Evolutionary conservation across 192 early-diverging fungal genomes (phyloP).

Genomic region (Umbelopsis vinacea): DNA sequence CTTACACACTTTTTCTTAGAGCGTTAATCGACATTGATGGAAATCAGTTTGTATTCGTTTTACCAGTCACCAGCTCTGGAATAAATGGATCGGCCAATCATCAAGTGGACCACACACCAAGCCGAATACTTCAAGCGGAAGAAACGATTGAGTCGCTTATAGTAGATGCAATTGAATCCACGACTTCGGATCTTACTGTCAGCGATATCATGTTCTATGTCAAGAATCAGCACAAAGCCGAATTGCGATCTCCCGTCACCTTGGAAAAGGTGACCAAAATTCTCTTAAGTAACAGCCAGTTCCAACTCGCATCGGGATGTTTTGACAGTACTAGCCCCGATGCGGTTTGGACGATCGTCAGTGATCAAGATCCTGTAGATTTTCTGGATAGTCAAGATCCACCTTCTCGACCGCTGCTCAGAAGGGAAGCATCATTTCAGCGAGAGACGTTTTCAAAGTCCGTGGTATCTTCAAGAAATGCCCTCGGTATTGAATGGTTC

Average conservation of each 20-base stretch:
- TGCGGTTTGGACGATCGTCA: slow-evolving; percentile 6
- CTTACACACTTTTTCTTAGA: background rate
- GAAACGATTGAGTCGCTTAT: slow-evolving; percentile 9
- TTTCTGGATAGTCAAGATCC: slow-evolving; percentile 13
- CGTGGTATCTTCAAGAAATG: slow-evolving; percentile 9
- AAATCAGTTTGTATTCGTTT: slow-evolving; percentile 20
- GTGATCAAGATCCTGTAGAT: slow-evolving; percentile 11
- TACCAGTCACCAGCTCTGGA: background rate
- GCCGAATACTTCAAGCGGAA: background rate
- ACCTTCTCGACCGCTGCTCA: background rate
- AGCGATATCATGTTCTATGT: background rate
- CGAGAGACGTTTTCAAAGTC: slow-evolving; percentile 15
- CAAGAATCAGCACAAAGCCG: background rate
- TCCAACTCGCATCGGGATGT: slow-evolving; percentile 10
- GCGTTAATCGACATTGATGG: slow-evolving; percentile 10
- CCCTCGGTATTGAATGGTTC: slow-evolving; percentile 10
- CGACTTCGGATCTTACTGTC: background rate
- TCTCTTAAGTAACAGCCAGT: background rate
- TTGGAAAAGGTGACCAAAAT: background rate
- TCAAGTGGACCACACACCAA: background rate
- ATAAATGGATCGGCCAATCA: background rate
- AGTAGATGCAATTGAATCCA: slow-evolving; percentile 17
- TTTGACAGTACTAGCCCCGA: background rate
- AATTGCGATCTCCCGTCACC: background rate
- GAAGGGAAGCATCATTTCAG: slow-evolving; percentile 12